These are phyloP conservation scores for Penicillium palitans DNA, from an alignment of 2,329 filamentous ascomycete species.

Conservation along the genomic window DNA sequence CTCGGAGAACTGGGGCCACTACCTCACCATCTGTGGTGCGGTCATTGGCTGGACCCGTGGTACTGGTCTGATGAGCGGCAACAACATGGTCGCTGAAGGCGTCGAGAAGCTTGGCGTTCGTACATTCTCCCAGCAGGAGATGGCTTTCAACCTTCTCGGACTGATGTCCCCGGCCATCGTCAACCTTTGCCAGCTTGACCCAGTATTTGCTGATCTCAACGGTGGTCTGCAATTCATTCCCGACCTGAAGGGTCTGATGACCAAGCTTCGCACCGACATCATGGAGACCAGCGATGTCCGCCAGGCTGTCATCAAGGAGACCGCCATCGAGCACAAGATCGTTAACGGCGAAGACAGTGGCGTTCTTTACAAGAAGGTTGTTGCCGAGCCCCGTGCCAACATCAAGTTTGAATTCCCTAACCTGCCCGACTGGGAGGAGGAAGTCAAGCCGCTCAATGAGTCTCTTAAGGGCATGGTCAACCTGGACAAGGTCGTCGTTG, in stretches of 20 bases:
- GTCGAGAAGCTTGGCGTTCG: slow-evolving; percentile 95
- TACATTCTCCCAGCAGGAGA: slow-evolving; percentile 98
- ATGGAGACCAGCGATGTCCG: slow-evolving; percentile 94
- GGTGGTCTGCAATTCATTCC: slow-evolving; percentile 97
- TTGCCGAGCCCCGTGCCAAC: slow-evolving; percentile 90
- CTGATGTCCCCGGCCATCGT: slow-evolving; percentile 93
- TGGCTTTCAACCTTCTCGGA: slow-evolving; percentile 97
- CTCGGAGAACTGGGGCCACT: slow-evolving; percentile 95
- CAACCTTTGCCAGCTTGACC: slow-evolving; percentile 91
- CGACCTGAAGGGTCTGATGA: slow-evolving; percentile 93
- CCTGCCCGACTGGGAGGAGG: slow-evolving; percentile 86
- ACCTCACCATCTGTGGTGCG: slow-evolving; percentile 95
- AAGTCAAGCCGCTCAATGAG: slow-evolving; percentile 83
- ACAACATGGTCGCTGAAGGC: slow-evolving; percentile 96
- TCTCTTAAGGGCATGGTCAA: slow-evolving; percentile 97
- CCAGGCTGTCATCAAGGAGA: slow-evolving; percentile 92
- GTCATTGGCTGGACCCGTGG: slow-evolving; percentile 99
- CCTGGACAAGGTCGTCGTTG: slow-evolving; percentile 94
- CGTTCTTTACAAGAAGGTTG: slow-evolving; percentile 90
- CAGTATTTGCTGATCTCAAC: slow-evolving; percentile 95
- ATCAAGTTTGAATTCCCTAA: slow-evolving; percentile 96
- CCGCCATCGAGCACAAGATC: slow-evolving; percentile 92
- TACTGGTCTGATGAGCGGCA: slow-evolving; percentile 95
- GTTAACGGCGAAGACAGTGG: slow-evolving; percentile 93
- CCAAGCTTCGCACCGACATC: slow-evolving; percentile 86